Conservation (phyloP, 176 grass and related monocot genomes). For the Bonia amplexicaulis region DNA sequence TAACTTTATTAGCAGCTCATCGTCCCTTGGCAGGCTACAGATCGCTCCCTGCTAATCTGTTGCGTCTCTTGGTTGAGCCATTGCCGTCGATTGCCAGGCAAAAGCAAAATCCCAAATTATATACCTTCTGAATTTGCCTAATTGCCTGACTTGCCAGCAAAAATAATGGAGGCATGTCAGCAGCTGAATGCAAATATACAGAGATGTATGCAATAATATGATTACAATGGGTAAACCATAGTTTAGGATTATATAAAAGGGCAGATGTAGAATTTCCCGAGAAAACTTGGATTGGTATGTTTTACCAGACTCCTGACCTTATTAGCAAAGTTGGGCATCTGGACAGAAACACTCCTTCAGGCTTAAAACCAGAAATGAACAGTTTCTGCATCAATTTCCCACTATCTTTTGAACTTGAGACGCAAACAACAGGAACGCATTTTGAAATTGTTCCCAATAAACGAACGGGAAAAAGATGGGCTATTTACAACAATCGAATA, state of each 20-base stretch:
- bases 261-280: not conserved
- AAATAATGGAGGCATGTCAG: too few relatives aligned
- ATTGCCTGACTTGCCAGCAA: too few relatives aligned
- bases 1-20: too few relatives aligned
- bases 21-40: not conserved
- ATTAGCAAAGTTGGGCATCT: not conserved
- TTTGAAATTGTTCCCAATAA: not conserved
- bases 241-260: not conserved
- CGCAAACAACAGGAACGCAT: not conserved
- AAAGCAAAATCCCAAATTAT: not conserved
- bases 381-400: not conserved
- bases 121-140: not conserved
- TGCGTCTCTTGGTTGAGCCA: too few relatives aligned
- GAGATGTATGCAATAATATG: not conserved
- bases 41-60: too few relatives aligned
- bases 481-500: conserved; percentile 26
- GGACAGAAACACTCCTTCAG: too few relatives aligned
- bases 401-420: not conserved
- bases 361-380: too few relatives aligned
- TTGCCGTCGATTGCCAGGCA: too few relatives aligned
- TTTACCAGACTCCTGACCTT: not conserved
- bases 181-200: not conserved
- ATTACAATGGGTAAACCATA: not conserved
- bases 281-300: not conserved
- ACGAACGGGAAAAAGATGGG: not conserved